Percentiles rank a stretch among this genome's conserved stretches.
Evolutionary conservation across 1,139 yeast species (phyloP).

Genomic region (Chernovozyma aurita): DNA sequence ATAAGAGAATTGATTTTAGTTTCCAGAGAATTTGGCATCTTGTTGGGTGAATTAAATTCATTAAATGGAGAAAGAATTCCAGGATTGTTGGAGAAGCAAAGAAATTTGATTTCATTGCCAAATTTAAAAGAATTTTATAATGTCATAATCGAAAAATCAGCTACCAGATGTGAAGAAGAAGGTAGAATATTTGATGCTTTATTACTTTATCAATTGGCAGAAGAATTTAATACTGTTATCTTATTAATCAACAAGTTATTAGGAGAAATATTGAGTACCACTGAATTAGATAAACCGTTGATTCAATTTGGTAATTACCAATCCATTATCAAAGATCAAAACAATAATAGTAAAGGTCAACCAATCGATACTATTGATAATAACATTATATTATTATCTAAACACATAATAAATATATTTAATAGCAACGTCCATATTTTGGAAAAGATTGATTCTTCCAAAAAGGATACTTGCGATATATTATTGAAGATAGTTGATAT

Average conservation of each 20-base stretch:
- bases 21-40: constrained; percentile 76
- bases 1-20: constrained; percentile 80
- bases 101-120: constrained; percentile 58
- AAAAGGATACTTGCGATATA: constrained; percentile 59
- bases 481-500: constrained; percentile 66
- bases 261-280: constrained; percentile 73
- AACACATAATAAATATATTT: constrained; percentile 51
- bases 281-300: constrained; percentile 68
- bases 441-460: constrained; percentile 38
- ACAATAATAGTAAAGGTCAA: constrained; percentile 16
- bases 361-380: constrained; percentile 34
- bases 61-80: constrained; percentile 74
- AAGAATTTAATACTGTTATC: constrained; percentile 85
- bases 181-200: constrained; percentile 88
- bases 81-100: constrained; percentile 80
- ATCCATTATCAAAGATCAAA: constrained; percentile 11
- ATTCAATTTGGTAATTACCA: constrained; percentile 33
- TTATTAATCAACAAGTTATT: constrained; percentile 68
- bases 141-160: constrained; percentile 79
- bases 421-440: constrained; percentile 48
- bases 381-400: constrained; percentile 53
- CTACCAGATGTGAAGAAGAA: constrained; percentile 84
- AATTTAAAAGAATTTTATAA: constrained; percentile 45
- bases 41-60: constrained; percentile 72
- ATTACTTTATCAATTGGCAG: constrained; percentile 79